Evolutionary conservation across 176 grass and related monocot genomes (phyloP).

Genomic region (Otatea glauca): DNA sequence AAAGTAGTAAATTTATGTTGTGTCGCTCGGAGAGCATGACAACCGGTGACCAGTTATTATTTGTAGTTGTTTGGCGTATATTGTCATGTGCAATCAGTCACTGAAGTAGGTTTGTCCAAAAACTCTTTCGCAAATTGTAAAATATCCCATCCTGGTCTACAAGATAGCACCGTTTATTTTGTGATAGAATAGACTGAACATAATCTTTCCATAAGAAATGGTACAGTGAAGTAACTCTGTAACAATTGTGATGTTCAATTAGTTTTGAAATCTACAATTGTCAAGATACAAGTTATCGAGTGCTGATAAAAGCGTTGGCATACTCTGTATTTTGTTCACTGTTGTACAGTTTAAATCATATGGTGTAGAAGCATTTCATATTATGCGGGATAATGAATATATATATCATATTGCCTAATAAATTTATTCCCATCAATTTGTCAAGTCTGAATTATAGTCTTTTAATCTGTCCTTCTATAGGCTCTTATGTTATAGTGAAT

Average conservation of each 20-base stretch:
- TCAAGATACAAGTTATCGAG: neutral
- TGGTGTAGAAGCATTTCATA: constrained; percentile 1
- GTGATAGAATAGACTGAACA: neutral
- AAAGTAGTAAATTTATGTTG: too few relatives aligned
- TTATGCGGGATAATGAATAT: constrained; percentile 1
- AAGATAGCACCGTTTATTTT: constrained; percentile 12
- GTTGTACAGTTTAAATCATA: neutral
- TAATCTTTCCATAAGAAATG: neutral
- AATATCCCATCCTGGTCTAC: neutral
- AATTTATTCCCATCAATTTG: neutral
- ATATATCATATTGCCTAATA: constrained; percentile 6
- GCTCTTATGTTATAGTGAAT: neutral
- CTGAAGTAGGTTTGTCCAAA: neutral
- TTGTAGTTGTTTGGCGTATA: neutral
- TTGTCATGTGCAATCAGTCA: neutral
- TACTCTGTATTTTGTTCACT: neutral
- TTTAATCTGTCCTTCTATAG: neutral
- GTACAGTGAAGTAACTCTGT: neutral
- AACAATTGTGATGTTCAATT: neutral
- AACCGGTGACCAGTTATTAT: neutral
- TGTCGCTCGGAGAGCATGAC: neutral
- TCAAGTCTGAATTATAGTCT: neutral
- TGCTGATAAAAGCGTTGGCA: neutral
- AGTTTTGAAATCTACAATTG: neutral
- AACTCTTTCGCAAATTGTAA: neutral